These are phyloP conservation scores for Echium plantagineum DNA, from an alignment of 257 asterid species.

Conservation along the genomic window DNA sequence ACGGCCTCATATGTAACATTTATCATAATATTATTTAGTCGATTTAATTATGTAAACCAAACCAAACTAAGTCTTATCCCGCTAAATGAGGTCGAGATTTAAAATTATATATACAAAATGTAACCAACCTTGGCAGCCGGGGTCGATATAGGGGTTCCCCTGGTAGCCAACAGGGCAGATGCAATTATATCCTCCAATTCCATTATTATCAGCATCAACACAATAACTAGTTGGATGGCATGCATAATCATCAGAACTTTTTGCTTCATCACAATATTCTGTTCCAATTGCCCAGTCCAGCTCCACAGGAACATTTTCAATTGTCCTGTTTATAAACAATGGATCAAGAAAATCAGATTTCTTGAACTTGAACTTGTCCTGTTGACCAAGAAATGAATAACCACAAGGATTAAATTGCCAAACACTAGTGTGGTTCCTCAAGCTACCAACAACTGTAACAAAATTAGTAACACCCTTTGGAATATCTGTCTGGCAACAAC, in stretches of 20 bases:
- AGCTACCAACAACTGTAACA: background rate
- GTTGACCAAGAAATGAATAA: slow-evolving; percentile 40
- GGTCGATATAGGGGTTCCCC: slow-evolving; percentile 46
- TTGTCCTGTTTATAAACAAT: slow-evolving; percentile 18
- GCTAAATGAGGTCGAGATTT: no score
- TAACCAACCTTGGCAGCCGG: slow-evolving; percentile 21
- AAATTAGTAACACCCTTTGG: slow-evolving; percentile 33
- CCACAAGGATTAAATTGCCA: slow-evolving; percentile 34
- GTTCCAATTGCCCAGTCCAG: slow-evolving; percentile 60
- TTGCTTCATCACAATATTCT: slow-evolving; percentile 26
- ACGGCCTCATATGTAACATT: background rate
- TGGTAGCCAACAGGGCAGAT: slow-evolving; percentile 35
- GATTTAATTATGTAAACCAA: background rate
- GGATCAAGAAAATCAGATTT: slow-evolving; percentile 19
- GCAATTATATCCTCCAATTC: slow-evolving; percentile 45
- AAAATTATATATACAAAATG: no score
- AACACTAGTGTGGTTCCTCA: background rate
- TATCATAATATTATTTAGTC: background rate
- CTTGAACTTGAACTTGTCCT: slow-evolving; percentile 17
- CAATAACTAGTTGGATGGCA: slow-evolving; percentile 34
- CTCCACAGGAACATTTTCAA: slow-evolving; percentile 28
- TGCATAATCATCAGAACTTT: slow-evolving; percentile 10
- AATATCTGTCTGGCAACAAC: slow-evolving; percentile 43
- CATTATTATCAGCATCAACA: slow-evolving; percentile 25
- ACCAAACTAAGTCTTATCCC: no score